Evolutionary conservation across 495 filamentous ascomycete species (phyloP).

Genomic region (Thermothielavioides terrestris): DNA sequence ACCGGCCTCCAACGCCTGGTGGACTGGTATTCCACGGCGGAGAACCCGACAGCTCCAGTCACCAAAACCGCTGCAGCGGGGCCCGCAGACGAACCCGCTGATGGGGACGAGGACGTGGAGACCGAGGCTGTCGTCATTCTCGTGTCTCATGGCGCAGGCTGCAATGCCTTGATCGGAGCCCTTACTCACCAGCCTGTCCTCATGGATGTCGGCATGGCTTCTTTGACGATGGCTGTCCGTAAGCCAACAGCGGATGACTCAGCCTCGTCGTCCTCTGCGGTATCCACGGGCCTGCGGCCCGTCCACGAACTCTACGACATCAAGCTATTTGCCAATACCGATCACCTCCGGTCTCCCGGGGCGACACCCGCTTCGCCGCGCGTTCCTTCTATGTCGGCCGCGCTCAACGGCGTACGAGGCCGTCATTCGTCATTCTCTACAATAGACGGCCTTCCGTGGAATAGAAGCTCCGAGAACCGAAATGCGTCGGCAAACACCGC

Average conservation of each 20-base stretch:
- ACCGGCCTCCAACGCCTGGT: slow-evolving; percentile 67
- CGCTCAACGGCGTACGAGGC: slow-evolving; percentile 12
- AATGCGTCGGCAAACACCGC: slow-evolving; percentile 26
- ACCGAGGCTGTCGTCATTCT: slow-evolving; percentile 76
- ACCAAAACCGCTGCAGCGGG: slow-evolving; percentile 27
- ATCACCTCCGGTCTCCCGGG: slow-evolving; percentile 57
- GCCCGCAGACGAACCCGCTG: slow-evolving; percentile 14
- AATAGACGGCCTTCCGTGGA: slow-evolving; percentile 24
- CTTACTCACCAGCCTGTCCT: slow-evolving; percentile 83
- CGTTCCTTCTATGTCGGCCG: slow-evolving; percentile 16
- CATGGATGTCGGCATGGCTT: slow-evolving; percentile 80
- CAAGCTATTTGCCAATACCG: slow-evolving; percentile 65
- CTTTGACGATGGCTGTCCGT: slow-evolving; percentile 79
- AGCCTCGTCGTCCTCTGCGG: slow-evolving; percentile 21
- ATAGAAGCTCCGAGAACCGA: slow-evolving; percentile 17
- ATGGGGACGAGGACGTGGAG: slow-evolving; percentile 43
- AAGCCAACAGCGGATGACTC: slow-evolving; percentile 35
- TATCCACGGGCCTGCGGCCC: slow-evolving; percentile 27
- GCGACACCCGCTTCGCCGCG: slow-evolving; percentile 28
- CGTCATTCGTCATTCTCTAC: slow-evolving; percentile 26
- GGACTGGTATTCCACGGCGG: slow-evolving; percentile 59
- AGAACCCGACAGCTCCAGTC: slow-evolving; percentile 43
- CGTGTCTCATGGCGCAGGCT: slow-evolving; percentile 95
- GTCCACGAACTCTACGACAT: slow-evolving; percentile 65
- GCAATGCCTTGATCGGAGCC: slow-evolving; percentile 89